phyloP scores from a whole-genome alignment of 345 rosid species.

The Arabidopsis suecica region DNA sequence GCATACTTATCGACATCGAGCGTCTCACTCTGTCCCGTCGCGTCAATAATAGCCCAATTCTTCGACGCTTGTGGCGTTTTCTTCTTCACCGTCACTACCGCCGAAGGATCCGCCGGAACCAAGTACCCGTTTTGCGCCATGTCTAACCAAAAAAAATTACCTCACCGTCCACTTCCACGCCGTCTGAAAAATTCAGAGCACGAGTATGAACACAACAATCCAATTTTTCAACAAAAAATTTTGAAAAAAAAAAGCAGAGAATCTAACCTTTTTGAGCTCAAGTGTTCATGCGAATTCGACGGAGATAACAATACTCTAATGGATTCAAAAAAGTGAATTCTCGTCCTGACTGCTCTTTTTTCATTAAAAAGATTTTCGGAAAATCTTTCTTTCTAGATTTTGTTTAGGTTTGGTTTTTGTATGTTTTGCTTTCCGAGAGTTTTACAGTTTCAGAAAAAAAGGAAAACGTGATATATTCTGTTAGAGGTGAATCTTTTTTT shows the following conservation, averaged over 20 bases:
- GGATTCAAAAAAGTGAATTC: constrained; percentile 22
- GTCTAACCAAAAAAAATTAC: constrained; percentile 9
- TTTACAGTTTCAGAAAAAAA: constrained; percentile 29
- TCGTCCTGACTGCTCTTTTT: constrained; percentile 31
- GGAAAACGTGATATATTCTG: constrained; percentile 18
- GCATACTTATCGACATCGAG: constrained; percentile 80
- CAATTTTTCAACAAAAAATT: background rate
- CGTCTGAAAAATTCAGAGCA: constrained; percentile 4
- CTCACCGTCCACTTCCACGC: constrained; percentile 41
- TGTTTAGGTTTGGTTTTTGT: constrained; percentile 9
- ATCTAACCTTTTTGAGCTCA: constrained; percentile 12
- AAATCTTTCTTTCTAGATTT: constrained; percentile 27
- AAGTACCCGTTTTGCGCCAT: constrained; percentile 75
- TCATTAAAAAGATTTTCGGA: constrained; percentile 37
- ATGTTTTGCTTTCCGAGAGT: background rate
- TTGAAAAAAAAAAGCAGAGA: background rate
- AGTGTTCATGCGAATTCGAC: constrained; percentile 43
- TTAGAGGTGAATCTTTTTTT: constrained; percentile 5
- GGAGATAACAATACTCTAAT: constrained; percentile 12
- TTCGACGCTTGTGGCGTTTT: constrained; percentile 68
- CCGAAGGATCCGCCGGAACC: constrained; percentile 71
- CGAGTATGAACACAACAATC: background rate
- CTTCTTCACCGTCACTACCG: constrained; percentile 69
- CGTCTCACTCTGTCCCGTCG: constrained; percentile 56
- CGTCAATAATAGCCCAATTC: constrained; percentile 72